Percentiles rank a stretch among this genome's conserved stretches.
These are phyloP conservation scores for Lipomyces anomalus DNA, from an alignment of 805 yeast genomes.

Conservation along the genomic window DNA sequence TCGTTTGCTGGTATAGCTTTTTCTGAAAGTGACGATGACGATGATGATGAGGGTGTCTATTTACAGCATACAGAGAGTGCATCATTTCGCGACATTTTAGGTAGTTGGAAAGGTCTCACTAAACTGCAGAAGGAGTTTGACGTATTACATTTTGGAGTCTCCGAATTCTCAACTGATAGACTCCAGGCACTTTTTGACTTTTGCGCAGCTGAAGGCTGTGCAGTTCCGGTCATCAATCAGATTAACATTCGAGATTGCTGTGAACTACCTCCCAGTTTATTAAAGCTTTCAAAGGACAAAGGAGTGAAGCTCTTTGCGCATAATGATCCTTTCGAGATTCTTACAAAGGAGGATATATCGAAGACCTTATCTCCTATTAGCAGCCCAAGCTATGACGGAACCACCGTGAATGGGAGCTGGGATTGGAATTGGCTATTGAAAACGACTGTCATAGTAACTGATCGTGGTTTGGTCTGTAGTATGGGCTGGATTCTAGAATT, in stretches of 20 bases:
- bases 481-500: slow-evolving; percentile 20
- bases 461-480: slow-evolving; percentile 21
- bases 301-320: slow-evolving; percentile 32
- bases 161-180: slow-evolving; percentile 29
- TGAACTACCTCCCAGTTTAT: slow-evolving; percentile 33
- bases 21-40: slow-evolving; percentile 28
- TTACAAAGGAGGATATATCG: slow-evolving; percentile 12
- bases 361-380: slow-evolving; percentile 5
- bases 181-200: slow-evolving; percentile 24
- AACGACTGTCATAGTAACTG: slow-evolving; percentile 17
- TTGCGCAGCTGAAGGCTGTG: slow-evolving; percentile 12
- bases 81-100: slow-evolving; percentile 13
- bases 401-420: slow-evolving; percentile 5
- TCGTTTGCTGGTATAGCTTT: slow-evolving; percentile 31
- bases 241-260: slow-evolving; percentile 35
- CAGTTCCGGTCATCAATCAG: slow-evolving; percentile 28
- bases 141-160: slow-evolving; percentile 27
- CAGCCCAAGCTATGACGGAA: background rate
- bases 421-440: slow-evolving; percentile 19
- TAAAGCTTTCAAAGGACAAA: slow-evolving; percentile 27
- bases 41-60: slow-evolving; percentile 10
- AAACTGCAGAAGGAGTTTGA: slow-evolving; percentile 7
- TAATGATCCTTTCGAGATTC: slow-evolving; percentile 31
- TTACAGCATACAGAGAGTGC: background rate
- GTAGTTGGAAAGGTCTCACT: slow-evolving; percentile 24